A percentile compares a stretch with the other conserved stretches of the same genome.
Evolutionary conservation across 805 yeast genomes (phyloP).

Genomic region (Saccharomycodes ludwigii): DNA sequence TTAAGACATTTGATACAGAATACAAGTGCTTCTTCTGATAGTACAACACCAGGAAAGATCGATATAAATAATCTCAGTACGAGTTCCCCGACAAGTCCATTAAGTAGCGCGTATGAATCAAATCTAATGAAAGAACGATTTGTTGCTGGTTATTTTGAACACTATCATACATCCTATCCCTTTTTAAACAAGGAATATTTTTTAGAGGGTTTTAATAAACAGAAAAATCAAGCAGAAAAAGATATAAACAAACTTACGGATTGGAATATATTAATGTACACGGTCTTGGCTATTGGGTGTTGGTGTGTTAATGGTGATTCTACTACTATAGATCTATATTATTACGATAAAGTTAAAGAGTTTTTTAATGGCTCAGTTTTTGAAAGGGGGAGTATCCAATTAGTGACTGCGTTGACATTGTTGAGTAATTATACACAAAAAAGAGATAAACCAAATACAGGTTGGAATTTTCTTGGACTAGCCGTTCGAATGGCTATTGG

Average conservation of each 20-base stretch:
- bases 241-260: too few relatives aligned
- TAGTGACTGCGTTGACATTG: constrained; percentile 39
- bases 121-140: constrained; percentile 23
- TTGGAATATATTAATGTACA: constrained; percentile 43
- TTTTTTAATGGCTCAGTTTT: constrained; percentile 35
- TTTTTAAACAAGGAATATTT: constrained; percentile 44
- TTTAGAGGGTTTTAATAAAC: constrained; percentile 11
- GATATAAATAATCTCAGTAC: constrained; percentile 9
- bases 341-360: constrained; percentile 41
- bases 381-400: constrained; percentile 46
- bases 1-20: too few relatives aligned
- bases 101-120: constrained; percentile 4
- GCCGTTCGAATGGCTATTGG: constrained; percentile 58
- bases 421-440: constrained; percentile 52
- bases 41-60: constrained; percentile 19
- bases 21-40: constrained; percentile 1
- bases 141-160: constrained; percentile 40
- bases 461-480: constrained; percentile 55
- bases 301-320: constrained; percentile 51
- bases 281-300: constrained; percentile 55
- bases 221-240: constrained; percentile 24
- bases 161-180: constrained; percentile 53
- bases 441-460: constrained; percentile 53
- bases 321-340: constrained; percentile 37
- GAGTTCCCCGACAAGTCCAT: constrained; percentile 10